phyloP scores from a whole-genome alignment of 169 alveolate genomes.

The Babesia bovis region DNA sequence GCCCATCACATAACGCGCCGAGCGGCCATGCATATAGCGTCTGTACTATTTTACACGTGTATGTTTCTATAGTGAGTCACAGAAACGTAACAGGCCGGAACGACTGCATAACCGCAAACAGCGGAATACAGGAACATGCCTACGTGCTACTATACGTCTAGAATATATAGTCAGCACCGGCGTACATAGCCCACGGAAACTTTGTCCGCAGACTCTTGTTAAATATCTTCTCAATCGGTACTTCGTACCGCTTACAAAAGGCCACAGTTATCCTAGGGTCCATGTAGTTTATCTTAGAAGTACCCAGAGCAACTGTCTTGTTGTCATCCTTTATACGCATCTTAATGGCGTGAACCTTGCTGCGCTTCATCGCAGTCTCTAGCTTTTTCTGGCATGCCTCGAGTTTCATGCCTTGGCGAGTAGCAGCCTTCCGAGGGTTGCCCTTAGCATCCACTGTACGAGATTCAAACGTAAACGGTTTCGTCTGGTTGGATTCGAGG shows the following conservation, averaged over 20 bases:
- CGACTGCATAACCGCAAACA: constrained; percentile 17
- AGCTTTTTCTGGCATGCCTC: constrained; percentile 66
- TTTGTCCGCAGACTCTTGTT: constrained; percentile 89
- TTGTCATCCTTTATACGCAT: constrained; percentile 92
- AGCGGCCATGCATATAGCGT: constrained; percentile 39
- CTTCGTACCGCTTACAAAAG: constrained; percentile 93
- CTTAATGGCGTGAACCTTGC: constrained; percentile 66
- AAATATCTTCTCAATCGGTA: constrained; percentile 96
- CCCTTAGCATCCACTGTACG: constrained; percentile 71
- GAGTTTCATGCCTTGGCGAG: constrained; percentile 71
- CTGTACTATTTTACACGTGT: constrained; percentile 55
- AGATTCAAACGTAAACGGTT: constrained; percentile 42
- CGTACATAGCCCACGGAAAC: constrained; percentile 99
- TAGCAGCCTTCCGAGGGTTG: constrained; percentile 69
- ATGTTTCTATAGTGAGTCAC: not conserved
- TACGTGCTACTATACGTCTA: constrained; percentile 53
- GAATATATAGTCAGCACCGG: constrained; percentile 89
- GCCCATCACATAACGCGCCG: not conserved
- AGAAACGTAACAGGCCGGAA: not conserved
- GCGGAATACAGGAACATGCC: constrained; percentile 16
- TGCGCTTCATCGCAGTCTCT: constrained; percentile 18
- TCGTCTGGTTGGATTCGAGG: constrained; percentile 77
- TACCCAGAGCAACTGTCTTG: constrained; percentile 96
- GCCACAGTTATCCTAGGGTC: constrained; percentile 98
- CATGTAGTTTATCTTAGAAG: constrained; percentile 99